A percentile compares a stretch with the other conserved stretches of the same genome.
These are phyloP conservation scores for Arthrobotrys entomopaga DNA, from an alignment of 2,329 filamentous ascomycete species.

Conservation along the genomic window DNA sequence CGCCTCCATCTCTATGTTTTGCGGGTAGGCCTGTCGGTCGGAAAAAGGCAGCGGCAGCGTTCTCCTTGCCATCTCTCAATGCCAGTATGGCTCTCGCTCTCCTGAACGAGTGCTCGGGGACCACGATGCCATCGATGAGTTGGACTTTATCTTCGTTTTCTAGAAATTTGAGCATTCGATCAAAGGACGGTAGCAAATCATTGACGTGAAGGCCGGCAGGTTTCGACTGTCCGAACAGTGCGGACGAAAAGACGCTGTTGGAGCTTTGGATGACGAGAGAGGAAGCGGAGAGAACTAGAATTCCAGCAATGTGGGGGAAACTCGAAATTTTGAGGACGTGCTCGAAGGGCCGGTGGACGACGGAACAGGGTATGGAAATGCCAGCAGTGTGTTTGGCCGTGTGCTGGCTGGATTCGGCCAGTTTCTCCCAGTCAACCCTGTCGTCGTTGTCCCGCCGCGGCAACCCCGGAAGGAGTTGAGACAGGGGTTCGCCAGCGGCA, in stretches of 20 bases:
- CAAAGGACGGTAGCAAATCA: slow-evolving; percentile 85
- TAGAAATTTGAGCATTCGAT: slow-evolving; percentile 81
- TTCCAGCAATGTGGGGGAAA: slow-evolving; percentile 96
- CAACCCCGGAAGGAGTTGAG: slow-evolving; percentile 81
- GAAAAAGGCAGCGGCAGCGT: slow-evolving; percentile 79
- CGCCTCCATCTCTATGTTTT: slow-evolving; percentile 87
- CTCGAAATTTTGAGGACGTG: slow-evolving; percentile 85
- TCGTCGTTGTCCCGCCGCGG: slow-evolving; percentile 77
- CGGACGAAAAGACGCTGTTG: slow-evolving; percentile 92
- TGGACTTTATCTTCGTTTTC: slow-evolving; percentile 86
- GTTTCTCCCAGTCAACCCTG: slow-evolving; percentile 77
- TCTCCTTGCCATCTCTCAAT: slow-evolving; percentile 81
- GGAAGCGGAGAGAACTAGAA: slow-evolving; percentile 86
- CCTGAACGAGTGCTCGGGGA: slow-evolving; percentile 95
- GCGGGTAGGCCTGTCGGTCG: slow-evolving; percentile 85
- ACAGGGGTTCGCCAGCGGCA: slow-evolving; percentile 72
- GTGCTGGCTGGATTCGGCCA: slow-evolving; percentile 79
- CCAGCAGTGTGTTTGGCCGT: slow-evolving; percentile 81
- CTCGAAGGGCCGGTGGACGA: slow-evolving; percentile 76
- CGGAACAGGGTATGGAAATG: slow-evolving; percentile 83
- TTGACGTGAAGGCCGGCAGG: slow-evolving; percentile 83
- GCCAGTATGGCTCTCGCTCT: slow-evolving; percentile 85
- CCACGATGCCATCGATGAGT: slow-evolving; percentile 90
- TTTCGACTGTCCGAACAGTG: slow-evolving; percentile 87
- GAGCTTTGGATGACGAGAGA: slow-evolving; percentile 86